Percentiles rank a stretch among this genome's conserved stretches.
Evolutionary conservation across 2,329 filamentous ascomycete genomes (phyloP).

Genomic region (Botrytis galanthina): DNA sequence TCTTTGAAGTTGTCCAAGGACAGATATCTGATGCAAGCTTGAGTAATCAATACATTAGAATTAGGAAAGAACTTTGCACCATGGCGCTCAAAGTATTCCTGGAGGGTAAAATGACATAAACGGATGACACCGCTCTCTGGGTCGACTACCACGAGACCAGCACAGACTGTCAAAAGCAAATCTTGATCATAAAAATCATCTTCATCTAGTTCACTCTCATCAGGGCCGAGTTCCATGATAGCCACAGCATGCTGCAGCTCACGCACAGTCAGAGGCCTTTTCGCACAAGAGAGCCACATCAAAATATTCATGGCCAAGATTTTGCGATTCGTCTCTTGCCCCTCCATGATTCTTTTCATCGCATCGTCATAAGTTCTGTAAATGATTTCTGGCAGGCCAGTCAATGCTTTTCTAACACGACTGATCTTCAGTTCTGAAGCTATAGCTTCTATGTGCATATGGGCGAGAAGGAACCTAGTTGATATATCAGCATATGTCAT

Average conservation of each 20-base stretch:
- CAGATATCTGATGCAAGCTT: conserved; percentile 33
- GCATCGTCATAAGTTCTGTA: conserved; percentile 41
- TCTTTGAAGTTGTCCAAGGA: conserved; percentile 31
- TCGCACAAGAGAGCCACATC: conserved; percentile 44
- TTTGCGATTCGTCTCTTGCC: conserved; percentile 13
- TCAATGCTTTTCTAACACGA: conserved; percentile 35
- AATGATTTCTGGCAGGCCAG: conserved; percentile 28
- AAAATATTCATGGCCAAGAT: conserved; percentile 20
- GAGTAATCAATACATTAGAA: conserved; percentile 19
- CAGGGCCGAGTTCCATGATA: conserved; percentile 38
- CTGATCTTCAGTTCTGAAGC: conserved; percentile 33
- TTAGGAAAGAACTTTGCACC: conserved; percentile 19
- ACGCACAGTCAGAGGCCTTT: conserved; percentile 35
- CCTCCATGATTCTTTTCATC: conserved; percentile 40
- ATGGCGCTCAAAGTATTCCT: conserved; percentile 33
- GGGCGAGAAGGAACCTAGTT: conserved; percentile 34
- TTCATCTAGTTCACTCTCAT: conserved; percentile 28
- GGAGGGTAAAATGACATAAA: conserved; percentile 33
- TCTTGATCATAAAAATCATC: conserved; percentile 30
- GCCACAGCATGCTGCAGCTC: conserved; percentile 48
- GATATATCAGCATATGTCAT: not conserved
- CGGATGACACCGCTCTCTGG: conserved; percentile 30
- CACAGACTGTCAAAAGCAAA: conserved; percentile 27
- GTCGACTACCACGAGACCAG: conserved; percentile 34
- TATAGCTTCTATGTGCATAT: conserved; percentile 40